Evolutionary conservation across 2,329 filamentous ascomycete species (phyloP).

Genomic region (Pseudopithomyces maydicus): DNA sequence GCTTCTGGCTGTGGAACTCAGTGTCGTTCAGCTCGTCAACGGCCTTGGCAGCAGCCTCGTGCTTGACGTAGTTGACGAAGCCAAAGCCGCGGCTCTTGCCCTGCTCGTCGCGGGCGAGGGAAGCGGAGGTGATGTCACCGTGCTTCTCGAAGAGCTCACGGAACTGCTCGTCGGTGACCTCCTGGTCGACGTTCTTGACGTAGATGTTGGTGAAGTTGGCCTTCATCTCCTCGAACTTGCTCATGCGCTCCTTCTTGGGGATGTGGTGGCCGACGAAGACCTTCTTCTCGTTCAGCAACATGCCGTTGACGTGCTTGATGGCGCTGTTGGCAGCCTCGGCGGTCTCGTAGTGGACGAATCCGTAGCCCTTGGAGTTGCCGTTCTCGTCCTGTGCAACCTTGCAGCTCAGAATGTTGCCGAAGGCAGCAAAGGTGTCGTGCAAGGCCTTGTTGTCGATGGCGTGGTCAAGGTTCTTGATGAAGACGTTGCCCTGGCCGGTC

Average conservation of each 20-base stretch:
- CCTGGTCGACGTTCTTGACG: conserved; percentile 92
- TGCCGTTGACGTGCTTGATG: conserved; percentile 99
- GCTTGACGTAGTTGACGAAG: conserved; percentile 93
- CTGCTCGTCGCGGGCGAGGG: conserved; percentile 84
- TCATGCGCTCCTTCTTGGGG: conserved; percentile 99
- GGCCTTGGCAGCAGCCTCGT: conserved; percentile 82
- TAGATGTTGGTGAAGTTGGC: conserved; percentile 99
- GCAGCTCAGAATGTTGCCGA: conserved; percentile 99
- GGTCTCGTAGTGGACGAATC: conserved; percentile 99
- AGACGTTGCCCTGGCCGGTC: conserved; percentile 98
- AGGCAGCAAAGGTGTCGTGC: conserved; percentile 97
- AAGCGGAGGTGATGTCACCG: conserved; percentile 94
- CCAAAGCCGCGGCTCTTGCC: conserved; percentile 95
- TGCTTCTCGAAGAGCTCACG: conserved; percentile 88
- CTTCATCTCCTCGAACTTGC: conserved; percentile 99
- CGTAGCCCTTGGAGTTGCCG: conserved; percentile 97
- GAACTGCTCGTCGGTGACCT: conserved; percentile 93
- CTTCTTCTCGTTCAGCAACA: conserved; percentile 99
- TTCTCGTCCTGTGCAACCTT: conserved; percentile 98
- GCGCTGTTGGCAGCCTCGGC: conserved; percentile 95
- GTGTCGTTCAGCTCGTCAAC: conserved; percentile 91
- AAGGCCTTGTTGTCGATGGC: conserved; percentile 99
- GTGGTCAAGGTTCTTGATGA: conserved; percentile 99
- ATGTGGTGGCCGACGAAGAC: conserved; percentile 99
- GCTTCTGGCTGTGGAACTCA: conserved; percentile 91